These are phyloP conservation scores for Diaporthe sp. DNA, from an alignment of 2,329 filamentous ascomycete genomes.

Conservation along the genomic window DNA sequence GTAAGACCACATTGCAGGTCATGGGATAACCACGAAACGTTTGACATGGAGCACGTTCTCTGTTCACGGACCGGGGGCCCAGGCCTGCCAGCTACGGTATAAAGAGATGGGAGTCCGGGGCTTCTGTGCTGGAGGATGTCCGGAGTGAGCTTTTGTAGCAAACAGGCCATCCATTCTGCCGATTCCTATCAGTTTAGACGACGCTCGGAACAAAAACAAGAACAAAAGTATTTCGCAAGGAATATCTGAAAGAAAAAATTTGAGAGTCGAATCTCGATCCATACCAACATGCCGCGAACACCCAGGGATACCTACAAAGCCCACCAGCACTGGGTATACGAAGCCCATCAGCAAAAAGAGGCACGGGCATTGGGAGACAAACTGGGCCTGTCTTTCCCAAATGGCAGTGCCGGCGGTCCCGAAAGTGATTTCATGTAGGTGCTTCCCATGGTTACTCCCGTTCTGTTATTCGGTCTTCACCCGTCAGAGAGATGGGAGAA, in stretches of 20 bases:
- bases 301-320: constrained; percentile 27
- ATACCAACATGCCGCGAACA: constrained; percentile 7
- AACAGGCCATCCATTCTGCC: not conserved
- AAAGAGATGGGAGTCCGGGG: not conserved
- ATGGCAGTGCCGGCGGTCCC: constrained; percentile 24
- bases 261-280: not conserved
- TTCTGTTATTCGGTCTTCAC: not conserved
- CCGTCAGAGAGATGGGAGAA: not conserved
- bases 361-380: constrained; percentile 23
- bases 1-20: constrained; percentile 22
- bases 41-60: constrained; percentile 21
- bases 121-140: not conserved
- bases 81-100: not conserved
- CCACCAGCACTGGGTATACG: constrained; percentile 29
- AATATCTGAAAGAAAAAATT: not conserved
- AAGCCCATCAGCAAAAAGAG: constrained; percentile 15
- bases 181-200: not conserved
- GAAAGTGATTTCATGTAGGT: constrained; percentile 23
- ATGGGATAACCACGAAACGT: constrained; percentile 25
- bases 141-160: not conserved
- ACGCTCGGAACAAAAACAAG: not conserved
- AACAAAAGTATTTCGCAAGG: not conserved
- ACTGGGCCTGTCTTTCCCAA: constrained; percentile 4
- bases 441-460: not conserved
- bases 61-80: constrained; percentile 19